Percentiles rank a stretch among this genome's conserved stretches.
Conservation (phyloP, 768 basidiomycete genomes). For the Sarcodon aspratus region DNA sequence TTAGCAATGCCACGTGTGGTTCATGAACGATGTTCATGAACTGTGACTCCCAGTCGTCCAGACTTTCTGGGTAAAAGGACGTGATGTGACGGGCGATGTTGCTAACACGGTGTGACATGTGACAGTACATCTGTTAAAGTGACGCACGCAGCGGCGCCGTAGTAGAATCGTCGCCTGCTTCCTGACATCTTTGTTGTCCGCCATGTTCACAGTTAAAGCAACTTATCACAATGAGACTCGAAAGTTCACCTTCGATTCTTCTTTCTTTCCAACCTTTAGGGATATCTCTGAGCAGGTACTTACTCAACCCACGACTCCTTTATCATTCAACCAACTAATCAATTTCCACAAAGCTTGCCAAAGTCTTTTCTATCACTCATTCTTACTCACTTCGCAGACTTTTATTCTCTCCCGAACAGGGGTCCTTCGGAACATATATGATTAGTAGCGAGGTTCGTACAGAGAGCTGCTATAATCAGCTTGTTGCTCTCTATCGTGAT, state of each 20-base stretch:
- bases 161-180: conserved; percentile 9
- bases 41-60: no score
- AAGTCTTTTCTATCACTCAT: conserved; percentile 53
- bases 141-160: conserved; percentile 4
- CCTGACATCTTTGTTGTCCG: conserved; percentile 15
- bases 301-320: conserved; percentile 2
- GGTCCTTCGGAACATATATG: conserved; percentile 40
- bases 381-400: conserved; percentile 55
- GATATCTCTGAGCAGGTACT: conserved; percentile 55
- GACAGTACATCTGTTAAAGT: not conserved
- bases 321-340: not conserved
- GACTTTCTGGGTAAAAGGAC: conserved; percentile 7
- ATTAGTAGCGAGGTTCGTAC: conserved; percentile 49
- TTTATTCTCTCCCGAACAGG: conserved; percentile 50
- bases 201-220: conserved; percentile 74
- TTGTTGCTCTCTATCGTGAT: conserved; percentile 36
- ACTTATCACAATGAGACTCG: conserved; percentile 62
- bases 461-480: conserved; percentile 43
- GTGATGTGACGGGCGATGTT: conserved; percentile 5
- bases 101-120: conserved; percentile 8
- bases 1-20: no score
- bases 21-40: no score
- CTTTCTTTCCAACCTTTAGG: conserved; percentile 49
- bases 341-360: conserved; percentile 39
- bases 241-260: conserved; percentile 46